Percentiles rank a stretch among this genome's conserved stretches.
Evolutionary conservation across 208 protist genomes (phyloP).

Genomic region (Trypanosoma platydactyli): DNA sequence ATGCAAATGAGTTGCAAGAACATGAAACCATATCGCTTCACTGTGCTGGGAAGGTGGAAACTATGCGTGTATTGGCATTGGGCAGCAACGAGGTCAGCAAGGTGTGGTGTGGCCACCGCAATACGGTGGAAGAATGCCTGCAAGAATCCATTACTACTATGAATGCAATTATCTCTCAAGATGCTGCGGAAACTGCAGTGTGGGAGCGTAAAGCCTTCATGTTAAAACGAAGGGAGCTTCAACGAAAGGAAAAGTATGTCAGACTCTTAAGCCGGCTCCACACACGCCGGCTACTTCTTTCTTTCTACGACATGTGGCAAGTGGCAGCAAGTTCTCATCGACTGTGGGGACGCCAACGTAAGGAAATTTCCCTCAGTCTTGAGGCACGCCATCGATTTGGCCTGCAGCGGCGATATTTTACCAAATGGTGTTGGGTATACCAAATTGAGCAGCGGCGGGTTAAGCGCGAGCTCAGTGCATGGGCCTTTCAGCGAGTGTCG

Average conservation of each 20-base stretch:
- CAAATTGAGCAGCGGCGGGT: slow-evolving; percentile 56
- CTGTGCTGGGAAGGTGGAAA: slow-evolving; percentile 60
- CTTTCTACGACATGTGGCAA: slow-evolving; percentile 64
- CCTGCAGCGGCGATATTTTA: slow-evolving; percentile 55
- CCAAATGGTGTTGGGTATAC: slow-evolving; percentile 68
- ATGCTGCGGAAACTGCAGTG: slow-evolving; percentile 62
- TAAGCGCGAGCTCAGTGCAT: slow-evolving; percentile 39
- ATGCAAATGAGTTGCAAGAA: not conserved
- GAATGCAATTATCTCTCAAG: slow-evolving; percentile 64
- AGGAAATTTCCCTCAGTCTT: slow-evolving; percentile 32
- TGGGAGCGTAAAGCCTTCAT: slow-evolving; percentile 60
- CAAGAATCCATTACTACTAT: slow-evolving; percentile 49
- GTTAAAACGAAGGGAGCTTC: slow-evolving; percentile 56
- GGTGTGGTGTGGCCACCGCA: slow-evolving; percentile 82
- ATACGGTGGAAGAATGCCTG: slow-evolving; percentile 67
- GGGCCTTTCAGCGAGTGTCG: slow-evolving; percentile 46
- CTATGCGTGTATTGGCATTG: slow-evolving; percentile 76
- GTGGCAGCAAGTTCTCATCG: slow-evolving; percentile 21
- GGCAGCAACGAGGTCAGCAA: slow-evolving; percentile 89
- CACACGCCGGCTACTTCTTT: slow-evolving; percentile 54
- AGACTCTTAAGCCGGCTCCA: slow-evolving; percentile 58
- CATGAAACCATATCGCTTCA: slow-evolving; percentile 38
- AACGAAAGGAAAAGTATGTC: slow-evolving; percentile 61
- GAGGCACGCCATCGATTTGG: slow-evolving; percentile 36
- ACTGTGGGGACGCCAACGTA: slow-evolving; percentile 9